Evolutionary conservation across 345 rosid species (phyloP), one percentile per base, ranked within the genome.

Genomic region (Aegle marmelos): DNA sequence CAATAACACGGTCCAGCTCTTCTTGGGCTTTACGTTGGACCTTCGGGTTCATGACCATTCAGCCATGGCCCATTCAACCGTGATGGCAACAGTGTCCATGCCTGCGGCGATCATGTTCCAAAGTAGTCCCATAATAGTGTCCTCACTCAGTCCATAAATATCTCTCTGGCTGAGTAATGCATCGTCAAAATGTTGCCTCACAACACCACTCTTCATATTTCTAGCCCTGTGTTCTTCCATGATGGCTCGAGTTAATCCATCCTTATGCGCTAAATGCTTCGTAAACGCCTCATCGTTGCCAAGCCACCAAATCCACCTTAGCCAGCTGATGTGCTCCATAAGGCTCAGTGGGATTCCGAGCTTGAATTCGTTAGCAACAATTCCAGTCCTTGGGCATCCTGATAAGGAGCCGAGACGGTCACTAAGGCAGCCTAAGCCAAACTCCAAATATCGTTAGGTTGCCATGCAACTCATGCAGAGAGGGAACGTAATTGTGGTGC

Each of bases 91-190:
- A 30, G 92, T 88, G 76, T 86, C 87, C 70, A 82, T 79, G 22
- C 92, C 86, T 1, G 88, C 88, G 2, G 83, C 79, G 60, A 85
- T 83, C 88, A 86, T 88, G 83, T 88, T 81, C 92, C 90, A 90
- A 11, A 88, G 81, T 2, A 88, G 48, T 54, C 86, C 86, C 2
- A 81, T 80, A 1, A 86, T 82, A 0, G 90, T 88, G 78, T 85
- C 87, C 25, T 84, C 81, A 37, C 79, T 50, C 5, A 79, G 81
- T 10, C 76, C 79, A 50, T 76, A 76, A 22, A 74, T 58, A 19
- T 72, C 79, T 63, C 79, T 36, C n/a, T 68, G 67, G 10, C 79
- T 66, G n/a, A 84, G 81, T 64, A 84, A 77, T 1, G 79, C 83
- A n/a, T 81, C 83, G 17, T 77, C 76, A 31, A 69, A 81, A 68